Percentiles rank a stretch among this genome's conserved stretches.
These are phyloP conservation scores for Chaetothyriales sp. DNA, from an alignment of 2,329 filamentous ascomycete genomes.

Conservation along the genomic window DNA sequence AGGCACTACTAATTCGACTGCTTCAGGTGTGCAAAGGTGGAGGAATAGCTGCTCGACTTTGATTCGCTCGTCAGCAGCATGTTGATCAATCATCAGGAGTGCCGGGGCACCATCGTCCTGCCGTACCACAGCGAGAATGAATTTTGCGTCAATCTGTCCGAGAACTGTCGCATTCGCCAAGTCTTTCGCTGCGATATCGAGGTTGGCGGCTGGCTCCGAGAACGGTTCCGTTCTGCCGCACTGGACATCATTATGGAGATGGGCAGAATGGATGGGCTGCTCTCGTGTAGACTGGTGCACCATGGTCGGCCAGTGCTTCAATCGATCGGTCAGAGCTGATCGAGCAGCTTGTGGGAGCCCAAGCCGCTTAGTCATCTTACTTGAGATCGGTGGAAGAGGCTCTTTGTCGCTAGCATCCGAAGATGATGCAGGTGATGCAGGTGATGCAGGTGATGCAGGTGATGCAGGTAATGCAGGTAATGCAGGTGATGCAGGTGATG, in stretches of 20 bases:
- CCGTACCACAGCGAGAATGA: slow-evolving; percentile 52
- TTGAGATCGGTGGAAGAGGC: not conserved
- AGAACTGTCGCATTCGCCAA: slow-evolving; percentile 53
- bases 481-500: too few relatives aligned
- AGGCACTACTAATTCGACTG: slow-evolving; percentile 31
- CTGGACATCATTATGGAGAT: not conserved
- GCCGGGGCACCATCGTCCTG: slow-evolving; percentile 23
- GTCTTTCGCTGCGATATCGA: slow-evolving; percentile 32
- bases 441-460: too few relatives aligned
- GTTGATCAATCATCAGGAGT: slow-evolving; percentile 71
- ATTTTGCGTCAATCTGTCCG: slow-evolving; percentile 78
- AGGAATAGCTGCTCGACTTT: slow-evolving; percentile 60
- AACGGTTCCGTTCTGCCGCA: not conserved
- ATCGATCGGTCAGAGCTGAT: not conserved
- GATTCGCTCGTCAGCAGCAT: slow-evolving; percentile 83
- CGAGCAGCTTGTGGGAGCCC: not conserved
- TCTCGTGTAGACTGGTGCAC: not conserved
- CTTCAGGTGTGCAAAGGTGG: slow-evolving; percentile 35
- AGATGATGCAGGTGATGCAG: not conserved
- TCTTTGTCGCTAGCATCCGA: not conserved
- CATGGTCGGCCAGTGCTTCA: not conserved
- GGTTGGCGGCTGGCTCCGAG: not conserved
- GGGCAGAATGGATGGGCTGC: not conserved
- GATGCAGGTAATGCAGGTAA: too few relatives aligned
- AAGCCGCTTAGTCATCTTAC: not conserved